A percentile compares a stretch with the other conserved stretches of the same genome.
phyloP scores from a whole-genome alignment of 202 grass and related monocot genomes.

The Elaeis oleifera region DNA sequence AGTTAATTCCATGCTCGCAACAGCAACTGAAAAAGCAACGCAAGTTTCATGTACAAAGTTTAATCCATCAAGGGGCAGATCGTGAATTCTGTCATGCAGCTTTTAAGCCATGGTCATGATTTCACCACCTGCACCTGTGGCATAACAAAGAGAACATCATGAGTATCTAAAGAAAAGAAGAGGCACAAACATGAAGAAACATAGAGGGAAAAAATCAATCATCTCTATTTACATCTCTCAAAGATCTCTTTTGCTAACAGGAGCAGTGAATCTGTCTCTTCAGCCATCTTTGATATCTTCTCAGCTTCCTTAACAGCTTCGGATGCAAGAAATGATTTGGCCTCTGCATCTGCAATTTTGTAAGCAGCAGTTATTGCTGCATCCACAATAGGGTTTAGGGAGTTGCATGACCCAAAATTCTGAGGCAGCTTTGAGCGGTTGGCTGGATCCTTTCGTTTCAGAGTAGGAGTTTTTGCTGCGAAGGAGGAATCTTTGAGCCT shows the following conservation, averaged over 20 bases:
- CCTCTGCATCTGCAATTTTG: not conserved
- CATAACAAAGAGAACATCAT: not conserved
- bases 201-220: not conserved
- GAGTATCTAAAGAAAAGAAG: not conserved
- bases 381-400: conserved; percentile 14
- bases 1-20: no score
- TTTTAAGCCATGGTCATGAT: conserved; percentile 34
- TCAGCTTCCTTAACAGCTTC: not conserved
- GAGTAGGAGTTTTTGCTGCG: conserved; percentile 38
- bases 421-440: conserved; percentile 37
- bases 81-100: not conserved
- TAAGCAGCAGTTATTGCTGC: not conserved
- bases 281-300: not conserved
- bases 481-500: conserved; percentile 51
- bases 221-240: conserved; percentile 12
- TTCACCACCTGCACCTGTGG: not conserved
- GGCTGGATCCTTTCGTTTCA: conserved; percentile 57
- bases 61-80: no score
- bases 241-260: not conserved
- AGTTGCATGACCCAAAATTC: conserved; percentile 14
- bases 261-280: not conserved
- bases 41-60: no score
- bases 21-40: no score
- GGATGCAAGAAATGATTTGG: not conserved
- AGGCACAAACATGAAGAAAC: not conserved